Conservation (phyloP, 768 basidiomycete genomes). For the Panaeolus papilionaceus region DNA sequence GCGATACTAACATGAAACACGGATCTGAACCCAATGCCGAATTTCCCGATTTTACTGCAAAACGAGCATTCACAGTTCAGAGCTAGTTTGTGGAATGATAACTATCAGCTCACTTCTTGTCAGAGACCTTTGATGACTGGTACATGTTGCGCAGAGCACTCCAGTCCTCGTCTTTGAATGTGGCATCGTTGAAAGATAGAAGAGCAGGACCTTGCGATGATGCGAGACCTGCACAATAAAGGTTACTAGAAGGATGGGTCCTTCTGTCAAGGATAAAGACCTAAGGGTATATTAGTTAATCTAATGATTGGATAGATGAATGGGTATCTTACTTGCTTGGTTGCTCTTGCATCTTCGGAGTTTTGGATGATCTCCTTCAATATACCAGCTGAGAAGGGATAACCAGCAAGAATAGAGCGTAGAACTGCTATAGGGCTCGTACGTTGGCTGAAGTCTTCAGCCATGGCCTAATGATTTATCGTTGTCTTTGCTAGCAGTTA, state of each 20-base stretch:
- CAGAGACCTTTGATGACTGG: conserved; percentile 34
- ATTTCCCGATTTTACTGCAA: conserved; percentile 34
- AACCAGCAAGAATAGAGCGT: conserved; percentile 40
- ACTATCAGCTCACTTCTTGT: conserved; percentile 25
- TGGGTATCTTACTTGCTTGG: conserved; percentile 34
- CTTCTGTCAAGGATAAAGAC: conserved; percentile 37
- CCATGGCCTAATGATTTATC: neutral
- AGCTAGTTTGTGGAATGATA: no score
- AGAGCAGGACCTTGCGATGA: conserved; percentile 45
- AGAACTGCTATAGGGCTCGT: conserved; percentile 25
- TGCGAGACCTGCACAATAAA: conserved; percentile 36
- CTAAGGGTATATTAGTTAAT: conserved; percentile 29
- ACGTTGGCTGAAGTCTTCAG: neutral
- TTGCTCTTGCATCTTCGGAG: conserved; percentile 46
- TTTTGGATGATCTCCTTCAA: conserved; percentile 49
- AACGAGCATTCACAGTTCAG: neutral
- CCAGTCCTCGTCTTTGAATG: conserved; percentile 43
- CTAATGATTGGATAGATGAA: neutral
- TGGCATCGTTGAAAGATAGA: conserved; percentile 42
- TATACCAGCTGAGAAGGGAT: conserved; percentile 44
- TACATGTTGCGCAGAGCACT: conserved; percentile 42
- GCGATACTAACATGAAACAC: conserved; percentile 32
- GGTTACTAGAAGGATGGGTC: conserved; percentile 25
- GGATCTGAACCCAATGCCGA: conserved; percentile 34
- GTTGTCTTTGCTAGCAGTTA: neutral